Evolutionary conservation across 2,329 filamentous ascomycete species (phyloP), one percentile per base, ranked within the genome.

Genomic region (Fusarium sacchari): DNA sequence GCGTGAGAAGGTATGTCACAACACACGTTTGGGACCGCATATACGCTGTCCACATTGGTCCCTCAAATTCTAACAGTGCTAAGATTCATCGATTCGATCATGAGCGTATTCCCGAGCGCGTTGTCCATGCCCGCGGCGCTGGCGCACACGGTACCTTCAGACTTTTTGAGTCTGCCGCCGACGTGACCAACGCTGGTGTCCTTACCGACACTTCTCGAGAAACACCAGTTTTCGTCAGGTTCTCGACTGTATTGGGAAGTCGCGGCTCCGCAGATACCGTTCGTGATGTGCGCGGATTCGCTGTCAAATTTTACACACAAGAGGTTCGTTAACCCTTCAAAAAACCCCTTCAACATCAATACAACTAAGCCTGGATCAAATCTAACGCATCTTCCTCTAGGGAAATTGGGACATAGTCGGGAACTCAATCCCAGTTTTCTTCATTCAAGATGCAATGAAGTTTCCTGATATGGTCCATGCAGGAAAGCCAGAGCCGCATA

Each of bases 241-340:
- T 96, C 81, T 96, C 93, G 0, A 96, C 94, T 0, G 93, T 94
- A 0, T 86, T 93, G 5, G 93, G 92, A 12, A 93, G 90, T 78
- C 88, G 91, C 39, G 94, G 93, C 18, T 93, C 91, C 58, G 92
- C 93, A 11, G 94, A 96, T 79, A 95, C 93, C 0, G 93, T 95
- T 3, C 89, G 94, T n/a, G 93, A 96, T 84, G 92, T 95, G 5
- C 89, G 93, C 42, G 93, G 94, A 3, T 96, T 96, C 72, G 93
- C 93, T 0, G 82, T 94, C 71, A 82, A 83, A 47, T 79, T 82
- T 77, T 95, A 95, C 79, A 95, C 93, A 0, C 84, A 92, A 2
- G 93, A 95, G 93, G 93, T 8, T 20, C 0, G 55, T 60, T 18
- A 53, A 52, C 9, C 5, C 30, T 12, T 13, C 30, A n/a, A n/a